phyloP scores from a whole-genome alignment of 306 rosid species.

The Acacia acuminata region DNA sequence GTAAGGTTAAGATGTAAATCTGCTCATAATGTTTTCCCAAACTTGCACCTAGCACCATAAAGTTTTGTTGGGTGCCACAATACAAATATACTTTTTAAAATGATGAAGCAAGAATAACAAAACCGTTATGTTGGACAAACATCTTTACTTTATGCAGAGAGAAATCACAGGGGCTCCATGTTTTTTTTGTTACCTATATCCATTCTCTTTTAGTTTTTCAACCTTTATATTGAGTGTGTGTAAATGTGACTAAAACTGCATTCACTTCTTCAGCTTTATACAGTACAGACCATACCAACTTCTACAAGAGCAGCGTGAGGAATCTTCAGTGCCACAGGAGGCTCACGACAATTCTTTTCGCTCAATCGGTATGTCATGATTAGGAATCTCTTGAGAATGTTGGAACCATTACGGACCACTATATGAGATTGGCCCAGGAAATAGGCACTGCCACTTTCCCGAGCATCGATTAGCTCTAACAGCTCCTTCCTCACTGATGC shows the following conservation, averaged over 20 bases:
- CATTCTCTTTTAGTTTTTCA: neutral
- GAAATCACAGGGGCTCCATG: too few species aligned
- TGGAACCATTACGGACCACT: slow-evolving; percentile 54
- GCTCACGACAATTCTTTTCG: slow-evolving; percentile 66
- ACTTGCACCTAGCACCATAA: too few species aligned
- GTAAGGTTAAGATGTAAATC: too few species aligned
- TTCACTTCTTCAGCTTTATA: slow-evolving; percentile 32
- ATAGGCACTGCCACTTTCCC: slow-evolving; percentile 87
- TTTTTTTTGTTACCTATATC: neutral
- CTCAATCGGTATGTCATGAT: slow-evolving; percentile 57
- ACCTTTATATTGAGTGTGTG: neutral
- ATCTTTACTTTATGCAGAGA: too few species aligned
- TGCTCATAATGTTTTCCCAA: too few species aligned
- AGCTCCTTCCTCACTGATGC: slow-evolving; percentile 60
- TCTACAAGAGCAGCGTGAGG: slow-evolving; percentile 90
- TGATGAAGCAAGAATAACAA: too few species aligned
- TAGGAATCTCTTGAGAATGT: slow-evolving; percentile 58
- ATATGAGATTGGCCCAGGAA: slow-evolving; percentile 75
- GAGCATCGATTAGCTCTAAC: slow-evolving; percentile 63
- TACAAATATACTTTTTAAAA: too few species aligned
- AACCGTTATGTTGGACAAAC: too few species aligned
- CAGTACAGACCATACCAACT: slow-evolving; percentile 68
- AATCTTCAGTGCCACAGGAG: slow-evolving; percentile 65
- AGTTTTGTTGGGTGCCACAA: too few species aligned
- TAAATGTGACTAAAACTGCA: neutral